Percentiles rank a stretch among this genome's conserved stretches.
Conservation (phyloP, 306 rosid species). For the Rubus parviflorus region DNA sequence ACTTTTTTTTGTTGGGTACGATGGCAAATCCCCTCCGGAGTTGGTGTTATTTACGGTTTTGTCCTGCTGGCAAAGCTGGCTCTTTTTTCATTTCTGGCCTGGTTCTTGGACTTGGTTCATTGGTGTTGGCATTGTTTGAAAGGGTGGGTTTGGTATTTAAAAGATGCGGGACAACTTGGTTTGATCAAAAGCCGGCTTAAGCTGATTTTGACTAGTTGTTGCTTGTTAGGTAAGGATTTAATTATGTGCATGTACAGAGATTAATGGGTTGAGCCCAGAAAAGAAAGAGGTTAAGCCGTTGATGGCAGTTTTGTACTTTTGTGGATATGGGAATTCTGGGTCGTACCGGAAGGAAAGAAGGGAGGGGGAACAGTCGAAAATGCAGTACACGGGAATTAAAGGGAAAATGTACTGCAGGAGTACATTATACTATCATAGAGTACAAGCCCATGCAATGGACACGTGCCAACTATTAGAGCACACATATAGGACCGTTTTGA, state of each 20-base stretch:
- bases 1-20: neutral
- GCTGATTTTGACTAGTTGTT: slow-evolving; percentile 6
- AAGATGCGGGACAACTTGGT: neutral
- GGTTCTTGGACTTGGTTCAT: neutral
- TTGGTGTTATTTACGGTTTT: slow-evolving; percentile 7
- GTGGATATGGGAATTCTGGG: neutral
- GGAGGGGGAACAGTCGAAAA: neutral
- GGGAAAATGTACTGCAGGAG: too few species aligned
- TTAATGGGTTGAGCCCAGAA: neutral
- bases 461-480: too few species aligned
- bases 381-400: slow-evolving; percentile 17
- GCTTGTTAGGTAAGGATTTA: neutral
- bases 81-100: too few species aligned
- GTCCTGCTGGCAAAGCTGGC: neutral
- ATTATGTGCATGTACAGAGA: too few species aligned
- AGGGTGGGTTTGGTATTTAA: slow-evolving; percentile 1
- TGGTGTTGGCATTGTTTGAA: neutral
- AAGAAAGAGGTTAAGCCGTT: neutral
- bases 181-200: neutral
- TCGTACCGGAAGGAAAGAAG: neutral
- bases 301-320: slow-evolving; percentile 6
- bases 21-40: neutral
- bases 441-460: too few species aligned
- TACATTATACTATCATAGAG: too few species aligned
- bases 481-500: too few species aligned